Percentiles rank a stretch among this genome's conserved stretches.
phyloP scores from a whole-genome alignment of 768 basidiomycete genomes.

The Psilocybe azurescens region DNA sequence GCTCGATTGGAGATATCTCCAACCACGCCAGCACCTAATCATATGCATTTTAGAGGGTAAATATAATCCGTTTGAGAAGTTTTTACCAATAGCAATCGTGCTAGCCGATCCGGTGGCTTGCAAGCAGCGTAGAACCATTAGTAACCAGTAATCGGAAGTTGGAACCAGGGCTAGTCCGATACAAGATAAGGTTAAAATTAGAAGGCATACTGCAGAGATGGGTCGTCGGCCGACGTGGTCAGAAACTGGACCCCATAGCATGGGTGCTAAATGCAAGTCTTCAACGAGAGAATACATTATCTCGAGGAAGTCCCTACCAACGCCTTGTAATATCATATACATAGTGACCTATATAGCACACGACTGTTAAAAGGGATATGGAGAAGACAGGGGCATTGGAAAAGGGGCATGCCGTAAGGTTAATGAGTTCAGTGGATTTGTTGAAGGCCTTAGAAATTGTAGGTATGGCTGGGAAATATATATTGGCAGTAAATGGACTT shows the following conservation, averaged over 20 bases:
- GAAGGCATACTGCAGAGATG: conserved; percentile 65
- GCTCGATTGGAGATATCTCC: conserved; percentile 76
- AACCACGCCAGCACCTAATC: conserved; percentile 74
- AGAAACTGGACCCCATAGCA: conserved; percentile 75
- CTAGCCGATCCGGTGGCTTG: conserved; percentile 84
- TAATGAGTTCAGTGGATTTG: conserved; percentile 73
- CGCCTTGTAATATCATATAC: conserved; percentile 73
- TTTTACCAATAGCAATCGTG: conserved; percentile 71
- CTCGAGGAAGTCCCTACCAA: conserved; percentile 43
- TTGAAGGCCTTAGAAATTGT: conserved; percentile 64
- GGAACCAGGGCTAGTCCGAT: conserved; percentile 59
- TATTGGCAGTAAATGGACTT: conserved; percentile 75
- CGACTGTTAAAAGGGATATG: not conserved
- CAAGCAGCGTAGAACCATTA: conserved; percentile 79
- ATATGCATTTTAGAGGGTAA: not conserved
- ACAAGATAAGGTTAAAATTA: conserved; percentile 69
- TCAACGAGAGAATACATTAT: not conserved
- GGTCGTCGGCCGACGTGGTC: conserved; percentile 70
- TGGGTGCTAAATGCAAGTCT: conserved; percentile 48
- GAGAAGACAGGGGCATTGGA: not conserved
- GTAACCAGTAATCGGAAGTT: conserved; percentile 71
- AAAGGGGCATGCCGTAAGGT: conserved; percentile 61
- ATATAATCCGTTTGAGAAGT: not conserved
- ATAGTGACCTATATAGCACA: conserved; percentile 53
- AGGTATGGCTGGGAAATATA: conserved; percentile 84